phyloP scores from a whole-genome alignment of 257 asterid species.

The Eucommia ulmoides region DNA sequence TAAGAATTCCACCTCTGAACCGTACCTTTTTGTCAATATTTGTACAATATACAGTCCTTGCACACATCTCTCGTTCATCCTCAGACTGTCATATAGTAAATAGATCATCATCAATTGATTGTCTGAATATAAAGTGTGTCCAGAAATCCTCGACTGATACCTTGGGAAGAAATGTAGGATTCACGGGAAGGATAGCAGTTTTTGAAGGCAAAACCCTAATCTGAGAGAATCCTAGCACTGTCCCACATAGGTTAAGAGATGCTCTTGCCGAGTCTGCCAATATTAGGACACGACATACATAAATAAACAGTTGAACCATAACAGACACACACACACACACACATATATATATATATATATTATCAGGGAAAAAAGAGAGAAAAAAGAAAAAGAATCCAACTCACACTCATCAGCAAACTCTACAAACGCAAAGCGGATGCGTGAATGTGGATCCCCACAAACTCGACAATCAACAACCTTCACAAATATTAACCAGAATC shows the following conservation, averaged over 20 bases:
- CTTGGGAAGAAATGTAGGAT: constrained; percentile 93
- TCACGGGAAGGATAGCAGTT: constrained; percentile 94
- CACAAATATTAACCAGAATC: constrained; percentile 5
- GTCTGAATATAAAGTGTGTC: not conserved
- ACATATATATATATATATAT: not conserved
- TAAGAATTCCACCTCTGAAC: not conserved
- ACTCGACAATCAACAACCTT: constrained; percentile 98
- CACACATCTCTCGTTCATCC: constrained; percentile 97
- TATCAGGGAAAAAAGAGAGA: not conserved
- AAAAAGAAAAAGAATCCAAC: constrained; percentile 11
- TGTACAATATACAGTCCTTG: constrained; percentile 93
- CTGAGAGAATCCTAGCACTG: constrained; percentile 66
- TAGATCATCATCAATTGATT: not conserved
- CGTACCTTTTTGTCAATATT: constrained; percentile 83
- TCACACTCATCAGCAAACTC: constrained; percentile 88
- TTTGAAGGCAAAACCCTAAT: constrained; percentile 89
- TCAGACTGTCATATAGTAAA: constrained; percentile 42
- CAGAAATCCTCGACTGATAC: constrained; percentile 18
- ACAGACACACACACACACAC: not conserved
- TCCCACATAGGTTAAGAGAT: constrained; percentile 59
- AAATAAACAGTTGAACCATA: not conserved
- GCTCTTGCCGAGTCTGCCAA: constrained; percentile 63
- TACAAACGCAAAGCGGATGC: constrained; percentile 95
- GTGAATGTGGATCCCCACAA: constrained; percentile 98
- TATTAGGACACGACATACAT: not conserved